A percentile compares a stretch with the other conserved stretches of the same genome.
These are phyloP conservation scores for Leucoagaricus sp. DNA, from an alignment of 1,284 basidiomycete genomes.

Conservation along the genomic window DNA sequence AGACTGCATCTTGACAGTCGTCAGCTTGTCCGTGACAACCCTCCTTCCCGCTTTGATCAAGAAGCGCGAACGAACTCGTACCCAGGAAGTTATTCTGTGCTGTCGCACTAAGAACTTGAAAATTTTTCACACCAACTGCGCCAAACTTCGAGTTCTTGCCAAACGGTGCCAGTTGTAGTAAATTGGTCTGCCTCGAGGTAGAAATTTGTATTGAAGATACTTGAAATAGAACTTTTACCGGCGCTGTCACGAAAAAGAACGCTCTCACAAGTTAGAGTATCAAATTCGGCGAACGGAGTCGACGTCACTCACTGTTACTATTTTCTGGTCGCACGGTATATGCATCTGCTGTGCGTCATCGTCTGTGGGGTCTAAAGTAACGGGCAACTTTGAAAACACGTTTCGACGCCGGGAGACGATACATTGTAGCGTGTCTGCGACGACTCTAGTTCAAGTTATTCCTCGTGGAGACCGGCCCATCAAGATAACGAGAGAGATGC, in stretches of 20 bases:
- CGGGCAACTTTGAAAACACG: too few relatives aligned
- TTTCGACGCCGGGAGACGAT: too few relatives aligned
- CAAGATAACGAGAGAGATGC: too few relatives aligned
- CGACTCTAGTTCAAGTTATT: too few relatives aligned
- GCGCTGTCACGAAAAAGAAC: neutral
- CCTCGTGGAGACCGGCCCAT: too few relatives aligned
- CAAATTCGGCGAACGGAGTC: too few relatives aligned
- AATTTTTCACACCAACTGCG: too few relatives aligned
- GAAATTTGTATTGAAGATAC: neutral
- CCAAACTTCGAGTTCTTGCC: neutral
- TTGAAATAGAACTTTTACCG: neutral
- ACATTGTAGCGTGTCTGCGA: too few relatives aligned
- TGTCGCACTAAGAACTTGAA: too few relatives aligned
- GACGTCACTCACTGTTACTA: neutral
- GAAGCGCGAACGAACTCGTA: too few relatives aligned
- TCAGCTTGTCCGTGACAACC: neutral
- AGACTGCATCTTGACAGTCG: too few relatives aligned
- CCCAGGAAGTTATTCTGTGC: too few relatives aligned
- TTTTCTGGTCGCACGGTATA: slow-evolving; percentile 49
- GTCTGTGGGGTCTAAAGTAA: neutral
- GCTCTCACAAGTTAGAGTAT: neutral
- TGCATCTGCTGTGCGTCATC: slow-evolving; percentile 52
- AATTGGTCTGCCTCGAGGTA: neutral
- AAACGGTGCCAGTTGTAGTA: neutral
- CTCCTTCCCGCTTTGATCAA: neutral